Percentiles rank a stretch among this genome's conserved stretches.
phyloP scores from a whole-genome alignment of 2,329 filamentous ascomycete genomes.

The Alternaria arborescens region DNA sequence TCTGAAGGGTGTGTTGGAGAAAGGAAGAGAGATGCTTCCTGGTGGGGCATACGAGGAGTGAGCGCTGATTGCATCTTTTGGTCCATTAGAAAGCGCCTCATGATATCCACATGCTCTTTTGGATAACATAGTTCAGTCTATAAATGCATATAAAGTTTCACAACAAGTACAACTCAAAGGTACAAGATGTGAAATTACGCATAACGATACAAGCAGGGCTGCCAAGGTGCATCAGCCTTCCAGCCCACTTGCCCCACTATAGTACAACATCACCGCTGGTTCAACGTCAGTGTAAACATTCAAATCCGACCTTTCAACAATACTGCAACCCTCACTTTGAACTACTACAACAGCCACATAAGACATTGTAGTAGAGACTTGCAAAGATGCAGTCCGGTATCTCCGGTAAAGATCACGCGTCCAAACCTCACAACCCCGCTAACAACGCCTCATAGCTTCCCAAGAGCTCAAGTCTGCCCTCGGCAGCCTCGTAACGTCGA shows the following conservation, averaged over 20 bases:
- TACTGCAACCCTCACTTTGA: not conserved
- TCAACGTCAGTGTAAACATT: slow-evolving; percentile 18
- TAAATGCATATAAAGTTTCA: not conserved
- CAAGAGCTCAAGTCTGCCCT: slow-evolving; percentile 79
- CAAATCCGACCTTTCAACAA: slow-evolving; percentile 1
- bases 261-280: slow-evolving; percentile 10
- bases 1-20: slow-evolving; percentile 60
- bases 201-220: slow-evolving; percentile 2
- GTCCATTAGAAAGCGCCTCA: not conserved
- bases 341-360: not conserved
- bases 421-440: slow-evolving; percentile 12
- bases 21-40: slow-evolving; percentile 56
- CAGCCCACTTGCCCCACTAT: slow-evolving; percentile 34
- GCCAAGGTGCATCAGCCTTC: slow-evolving; percentile 14
- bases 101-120: slow-evolving; percentile 22
- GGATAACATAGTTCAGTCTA: not conserved
- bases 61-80: not conserved
- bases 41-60: slow-evolving; percentile 61
- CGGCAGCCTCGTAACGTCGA: slow-evolving; percentile 70
- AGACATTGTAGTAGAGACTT: not conserved
- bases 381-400: slow-evolving; percentile 79
- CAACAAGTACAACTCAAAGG: not conserved
- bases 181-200: not conserved
- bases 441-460: slow-evolving; percentile 63
- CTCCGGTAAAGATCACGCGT: slow-evolving; percentile 62